Base-by-base conservation (phyloP, 2,329 filamentous ascomycete species). In the Colletotrichum truncatum region DNA sequence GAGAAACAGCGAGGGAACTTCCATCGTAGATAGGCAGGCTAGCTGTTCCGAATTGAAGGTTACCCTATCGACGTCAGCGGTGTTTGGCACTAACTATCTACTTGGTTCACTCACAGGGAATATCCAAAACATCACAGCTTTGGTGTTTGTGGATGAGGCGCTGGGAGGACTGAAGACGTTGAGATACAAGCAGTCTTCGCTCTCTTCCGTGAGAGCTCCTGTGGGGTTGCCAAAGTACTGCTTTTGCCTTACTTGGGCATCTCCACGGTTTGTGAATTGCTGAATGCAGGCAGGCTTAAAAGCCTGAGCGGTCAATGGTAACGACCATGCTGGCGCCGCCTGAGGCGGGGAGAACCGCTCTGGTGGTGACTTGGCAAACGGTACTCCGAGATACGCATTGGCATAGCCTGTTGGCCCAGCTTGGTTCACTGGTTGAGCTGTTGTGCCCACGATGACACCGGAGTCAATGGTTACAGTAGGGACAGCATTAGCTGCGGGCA, bases 171-270 rank as follows among this genome's bases (percentile, higher is more conserved):
- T 58, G 43, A 70, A 77, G 8, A 78, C 70, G 21, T 78, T 76
- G 11, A 78, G 66, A 26, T 74, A 77, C 23, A 78, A 53, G 21
- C 77, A 78, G 38, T 78, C 75, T 41, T 78, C 77, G 23, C 74
- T 74, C 34, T 72, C 72, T 1, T 68, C 70, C 11, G 61, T 21
- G 4, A 66, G 43, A 30, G 49, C 14, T 2, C 63, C 63, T 11
- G 57, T 49, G 4, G 63, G 63, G 9, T 66, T 66, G 14, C 63
- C 63, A 12, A 66, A 66, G 23, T 45, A 45, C 16, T 36, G 23
- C 49, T 63, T 66, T 1, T 62, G 57, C 16, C 55, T 18, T 9
- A 14, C 18, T 10, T 56, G 49, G 18, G 63, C 21, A 2, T 25
- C 45, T 4, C 63, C 63, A 5, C 23, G 28, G 14, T 56, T 10